These are phyloP conservation scores for Annulohypoxylon stygium DNA, from an alignment of 495 filamentous ascomycete genomes.

Conservation along the genomic window DNA sequence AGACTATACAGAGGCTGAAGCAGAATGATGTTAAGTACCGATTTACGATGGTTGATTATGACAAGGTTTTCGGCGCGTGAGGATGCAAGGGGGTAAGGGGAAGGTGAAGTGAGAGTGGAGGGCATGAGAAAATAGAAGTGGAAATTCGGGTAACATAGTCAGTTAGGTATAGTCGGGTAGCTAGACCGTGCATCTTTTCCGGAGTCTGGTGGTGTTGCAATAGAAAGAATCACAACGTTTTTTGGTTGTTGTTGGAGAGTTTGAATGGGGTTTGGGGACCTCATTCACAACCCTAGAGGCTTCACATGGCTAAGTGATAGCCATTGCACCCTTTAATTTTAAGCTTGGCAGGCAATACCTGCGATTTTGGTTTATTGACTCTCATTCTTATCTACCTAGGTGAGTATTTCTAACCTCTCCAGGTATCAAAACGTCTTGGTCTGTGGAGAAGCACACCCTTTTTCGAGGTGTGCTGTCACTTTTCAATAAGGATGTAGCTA, in stretches of 20 bases:
- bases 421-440: too few relatives aligned
- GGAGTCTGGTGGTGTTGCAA: constrained; percentile 16
- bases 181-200: constrained; percentile 1
- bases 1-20: constrained; percentile 75
- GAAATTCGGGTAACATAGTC: background rate
- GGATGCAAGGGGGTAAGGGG: background rate
- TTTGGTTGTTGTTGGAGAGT: background rate
- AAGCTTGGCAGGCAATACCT: too few relatives aligned
- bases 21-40: constrained; percentile 72
- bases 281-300: too few relatives aligned
- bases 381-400: too few relatives aligned
- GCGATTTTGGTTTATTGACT: too few relatives aligned
- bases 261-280: background rate
- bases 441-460: too few relatives aligned
- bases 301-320: background rate
- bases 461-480: too few relatives aligned
- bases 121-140: background rate
- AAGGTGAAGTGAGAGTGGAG: background rate
- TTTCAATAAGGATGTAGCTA: too few relatives aligned
- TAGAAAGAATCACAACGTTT: constrained; percentile 10
- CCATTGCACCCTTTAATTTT: background rate
- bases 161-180: background rate
- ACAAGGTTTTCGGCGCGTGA: constrained; percentile 61
- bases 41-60: constrained; percentile 65
- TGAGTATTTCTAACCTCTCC: too few relatives aligned